Evolutionary conservation across 2,329 filamentous ascomycete species (phyloP).

Genomic region (Penicillium sp.): DNA sequence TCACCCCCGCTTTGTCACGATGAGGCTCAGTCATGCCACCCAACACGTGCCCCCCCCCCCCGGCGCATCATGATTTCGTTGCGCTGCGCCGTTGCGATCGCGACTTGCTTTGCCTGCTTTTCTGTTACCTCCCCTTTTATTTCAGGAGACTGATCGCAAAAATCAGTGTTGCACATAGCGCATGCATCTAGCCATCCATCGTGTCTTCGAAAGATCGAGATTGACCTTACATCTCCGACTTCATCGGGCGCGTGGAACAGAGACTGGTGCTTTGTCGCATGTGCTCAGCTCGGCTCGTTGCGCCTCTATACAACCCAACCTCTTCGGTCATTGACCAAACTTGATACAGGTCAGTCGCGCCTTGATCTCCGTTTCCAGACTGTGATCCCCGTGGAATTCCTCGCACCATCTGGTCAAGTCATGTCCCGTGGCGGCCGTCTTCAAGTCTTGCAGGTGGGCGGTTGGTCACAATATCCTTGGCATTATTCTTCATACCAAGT

Average conservation of each 20-base stretch:
- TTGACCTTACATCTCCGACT: slow-evolving; percentile 2
- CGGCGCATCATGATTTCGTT: slow-evolving; percentile 5
- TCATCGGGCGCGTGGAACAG: slow-evolving; percentile 13
- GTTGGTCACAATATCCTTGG: no score
- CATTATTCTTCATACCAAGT: no score
- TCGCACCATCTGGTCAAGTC: no score
- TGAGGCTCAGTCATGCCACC: slow-evolving; percentile 19
- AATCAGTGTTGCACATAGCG: slow-evolving; percentile 17
- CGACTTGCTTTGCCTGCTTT: neutral
- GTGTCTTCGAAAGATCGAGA: slow-evolving; percentile 10
- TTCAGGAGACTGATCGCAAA: neutral
- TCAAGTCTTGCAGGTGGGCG: no score
- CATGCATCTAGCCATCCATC: slow-evolving; percentile 7
- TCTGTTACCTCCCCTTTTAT: neutral
- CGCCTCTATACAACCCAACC: no score
- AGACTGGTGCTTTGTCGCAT: slow-evolving; percentile 21
- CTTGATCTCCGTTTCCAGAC: slow-evolving; percentile 4
- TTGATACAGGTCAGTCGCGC: slow-evolving; percentile 14
- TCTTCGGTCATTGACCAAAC: no score
- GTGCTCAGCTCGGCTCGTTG: neutral
- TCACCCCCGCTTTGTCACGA: slow-evolving; percentile 11
- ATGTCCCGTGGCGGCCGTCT: no score
- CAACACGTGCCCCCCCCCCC: slow-evolving; percentile 14
- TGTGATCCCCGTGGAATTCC: no score
- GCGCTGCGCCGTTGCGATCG: neutral